Evolutionary conservation across 2,329 filamentous ascomycete genomes (phyloP), one percentile per base, ranked within the genome.

Genomic region (Aspergillus fumigatiaffinis): DNA sequence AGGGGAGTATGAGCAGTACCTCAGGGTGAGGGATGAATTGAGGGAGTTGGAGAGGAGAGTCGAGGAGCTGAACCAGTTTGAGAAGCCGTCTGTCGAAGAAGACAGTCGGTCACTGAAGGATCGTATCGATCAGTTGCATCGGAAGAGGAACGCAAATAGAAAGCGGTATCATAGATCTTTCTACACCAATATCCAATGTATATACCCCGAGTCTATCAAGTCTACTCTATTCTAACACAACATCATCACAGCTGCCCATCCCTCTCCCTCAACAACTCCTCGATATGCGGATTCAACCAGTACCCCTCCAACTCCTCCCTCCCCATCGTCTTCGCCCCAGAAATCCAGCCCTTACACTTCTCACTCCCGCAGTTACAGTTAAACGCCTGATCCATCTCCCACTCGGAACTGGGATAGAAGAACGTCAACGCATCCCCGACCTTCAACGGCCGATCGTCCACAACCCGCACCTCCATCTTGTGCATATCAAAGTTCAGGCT

Each of bases 401-500:
- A 80, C 66, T 80, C 78, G 2, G 77, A 78, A 52, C 77, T 79
- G 4, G 78, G 78, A 56, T 80, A 80, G 68, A 80, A 80, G 67
- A 80, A 80, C 8, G 77, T 79, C 52, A 80, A 65, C 6, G 68
- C 63, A 52, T 80, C 78, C 1, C 77, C 78, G 3, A 57, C 64
- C 47, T 71, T 69, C 60, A 80, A 59, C 10, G 73, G 73, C 47
- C 71, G 69, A 51, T 76, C 65, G 46, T 73, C 69, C 8, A 71
- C 71, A 1, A 76, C 74, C 7, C 74, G 71, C 42, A 75, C 69
- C 53, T 77, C 74, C 69, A 74, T 72, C 53, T 68, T 69, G 21
- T 63, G 57, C 70, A 83, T 82, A 63, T 84, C 81, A 62, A 85
- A 83, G 52, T 82, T 76, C 14, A 85, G 60, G 3, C 76, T 77